Base-by-base conservation (phyloP, 2,329 filamentous ascomycete genomes). In the Phialophora chinensis region DNA sequence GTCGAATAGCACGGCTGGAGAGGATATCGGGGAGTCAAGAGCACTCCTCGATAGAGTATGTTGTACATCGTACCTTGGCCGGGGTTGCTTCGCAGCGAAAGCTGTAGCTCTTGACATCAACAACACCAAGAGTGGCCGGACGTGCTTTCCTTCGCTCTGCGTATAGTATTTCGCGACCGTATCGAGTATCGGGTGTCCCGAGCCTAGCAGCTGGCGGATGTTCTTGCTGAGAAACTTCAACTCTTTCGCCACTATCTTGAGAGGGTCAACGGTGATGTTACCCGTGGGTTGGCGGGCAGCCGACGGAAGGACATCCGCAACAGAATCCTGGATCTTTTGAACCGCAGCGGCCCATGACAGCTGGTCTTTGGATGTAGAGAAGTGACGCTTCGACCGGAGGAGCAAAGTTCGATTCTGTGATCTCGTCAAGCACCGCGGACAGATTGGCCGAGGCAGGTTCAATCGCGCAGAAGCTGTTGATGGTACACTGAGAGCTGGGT, bases 111-210 rank as follows among this genome's bases (percentile, higher is more conserved):
- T 88, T 69, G 93, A 94, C 94, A 99, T 98, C 74, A 99, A 88
- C 69, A 99, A 87, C 33, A 99, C 93, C 68, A 99, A 90, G 78
- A 97, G 87, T 33, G 95, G 95, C 72, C 95, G 90, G 73, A 99
- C 90, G 79, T 98, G 95, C 82, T 99, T 99, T 69, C 95, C 95
- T 83, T 98, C 93, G 66, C 91, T 91, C 75, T 94, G 91, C 25
- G 95, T 97, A 79, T 99, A 99, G 84, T 99, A 99, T 80, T 99
- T 99, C 60, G 95, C 93, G 31, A 93, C 94, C 50, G 92, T 93
- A 76, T 98, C 95, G 67, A 99, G 86, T 54, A 93, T 93, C 0
- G 95, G 95, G 76, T 99, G 94, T 5, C 94, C 94, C 0, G 93
- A 97, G 5, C 94, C 94, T 17, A 98, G 83, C n/a, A 98, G 84